These are phyloP conservation scores for Calonectria hongkongensis DNA, from an alignment of 2,329 filamentous ascomycete genomes.

Conservation along the genomic window DNA sequence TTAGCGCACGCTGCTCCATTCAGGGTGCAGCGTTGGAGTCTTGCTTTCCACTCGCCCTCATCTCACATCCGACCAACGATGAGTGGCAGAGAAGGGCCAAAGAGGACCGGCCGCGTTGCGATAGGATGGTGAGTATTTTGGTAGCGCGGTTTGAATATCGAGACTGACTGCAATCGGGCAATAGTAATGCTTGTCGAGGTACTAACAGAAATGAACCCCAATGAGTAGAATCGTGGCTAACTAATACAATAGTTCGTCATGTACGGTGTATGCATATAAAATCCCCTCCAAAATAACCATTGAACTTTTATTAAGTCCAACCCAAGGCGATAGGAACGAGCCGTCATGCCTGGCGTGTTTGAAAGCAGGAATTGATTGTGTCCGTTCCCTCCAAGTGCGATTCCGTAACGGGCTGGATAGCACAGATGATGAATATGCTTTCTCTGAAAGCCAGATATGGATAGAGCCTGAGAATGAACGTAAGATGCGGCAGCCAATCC, in stretches of 20 bases:
- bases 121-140: constrained; percentile 39
- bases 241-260: constrained; percentile 38
- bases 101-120: constrained; percentile 40
- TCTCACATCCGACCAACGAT: constrained; percentile 28
- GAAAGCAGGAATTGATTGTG: constrained; percentile 44
- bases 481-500: not conserved
- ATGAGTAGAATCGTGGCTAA: constrained; percentile 16
- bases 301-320: not conserved
- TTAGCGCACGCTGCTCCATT: constrained; percentile 4
- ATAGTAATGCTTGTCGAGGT: constrained; percentile 42
- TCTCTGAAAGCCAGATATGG: constrained; percentile 38
- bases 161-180: constrained; percentile 22
- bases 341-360: constrained; percentile 42
- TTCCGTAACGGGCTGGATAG: constrained; percentile 45
- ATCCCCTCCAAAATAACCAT: not conserved
- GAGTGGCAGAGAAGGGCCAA: constrained; percentile 36
- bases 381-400: constrained; percentile 43
- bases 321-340: constrained; percentile 40
- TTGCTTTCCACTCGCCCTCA: constrained; percentile 20
- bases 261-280: constrained; percentile 34
- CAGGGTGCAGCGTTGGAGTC: constrained; percentile 2
- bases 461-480: constrained; percentile 29
- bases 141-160: not conserved
- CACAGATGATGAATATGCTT: constrained; percentile 29
- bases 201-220: constrained; percentile 8